Evolutionary conservation across 495 filamentous ascomycete species (phyloP).

Genomic region (Astrothelium macrocarpum): DNA sequence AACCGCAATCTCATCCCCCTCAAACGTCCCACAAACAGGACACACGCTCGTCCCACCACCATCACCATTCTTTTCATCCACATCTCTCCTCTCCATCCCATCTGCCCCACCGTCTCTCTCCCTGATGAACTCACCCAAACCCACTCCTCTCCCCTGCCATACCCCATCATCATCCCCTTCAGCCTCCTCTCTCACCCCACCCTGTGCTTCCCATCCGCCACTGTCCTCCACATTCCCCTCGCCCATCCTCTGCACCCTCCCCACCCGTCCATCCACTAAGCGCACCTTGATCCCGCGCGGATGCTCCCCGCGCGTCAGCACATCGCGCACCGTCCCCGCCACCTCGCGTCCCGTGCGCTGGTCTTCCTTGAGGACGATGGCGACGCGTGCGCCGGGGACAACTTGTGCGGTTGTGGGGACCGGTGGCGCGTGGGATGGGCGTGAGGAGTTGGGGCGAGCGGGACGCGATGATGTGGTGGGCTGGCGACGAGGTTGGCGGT

Average conservation of each 20-base stretch:
- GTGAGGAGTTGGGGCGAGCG: background rate
- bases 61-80: constrained; percentile 3
- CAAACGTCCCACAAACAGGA: constrained; percentile 50
- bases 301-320: constrained; percentile 61
- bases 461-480: background rate
- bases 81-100: constrained; percentile 8
- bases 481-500: background rate
- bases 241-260: constrained; percentile 52
- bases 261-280: constrained; percentile 55
- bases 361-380: constrained; percentile 61
- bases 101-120: constrained; percentile 14
- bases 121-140: background rate
- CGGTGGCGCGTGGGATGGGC: background rate
- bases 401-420: constrained; percentile 46
- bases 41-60: constrained; percentile 31
- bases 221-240: constrained; percentile 1
- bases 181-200: too few relatives aligned
- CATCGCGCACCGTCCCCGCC: constrained; percentile 46
- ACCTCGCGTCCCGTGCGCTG: constrained; percentile 61
- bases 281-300: constrained; percentile 70
- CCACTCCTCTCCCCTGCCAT: background rate
- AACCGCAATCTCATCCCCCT: constrained; percentile 50
- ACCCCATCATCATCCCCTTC: too few relatives aligned
- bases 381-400: constrained; percentile 48
- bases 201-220: too few relatives aligned